Evolutionary conservation across 2,329 filamentous ascomycete genomes (phyloP).

Genomic region (Arthrobotrys pseudoclavata): DNA sequence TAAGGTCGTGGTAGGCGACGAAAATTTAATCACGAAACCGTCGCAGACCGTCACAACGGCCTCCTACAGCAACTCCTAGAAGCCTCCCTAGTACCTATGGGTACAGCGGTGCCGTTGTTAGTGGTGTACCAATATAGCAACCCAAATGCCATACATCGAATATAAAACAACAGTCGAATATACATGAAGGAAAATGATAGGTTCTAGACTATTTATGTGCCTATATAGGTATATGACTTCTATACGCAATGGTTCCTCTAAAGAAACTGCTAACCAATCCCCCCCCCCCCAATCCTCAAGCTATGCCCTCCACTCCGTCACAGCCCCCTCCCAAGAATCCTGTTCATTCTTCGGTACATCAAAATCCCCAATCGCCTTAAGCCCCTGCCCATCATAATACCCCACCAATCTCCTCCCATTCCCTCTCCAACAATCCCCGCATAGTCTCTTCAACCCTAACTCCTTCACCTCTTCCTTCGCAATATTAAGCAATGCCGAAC

Average conservation of each 20-base stretch:
- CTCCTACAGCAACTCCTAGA: too few relatives aligned
- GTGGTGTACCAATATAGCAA: too few relatives aligned
- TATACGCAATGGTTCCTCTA: background rate
- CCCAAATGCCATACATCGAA: too few relatives aligned
- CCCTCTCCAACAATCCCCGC: slow-evolving; percentile 44
- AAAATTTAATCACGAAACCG: too few relatives aligned
- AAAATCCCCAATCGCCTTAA: slow-evolving; percentile 34
- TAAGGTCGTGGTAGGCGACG: too few relatives aligned
- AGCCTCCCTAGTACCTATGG: too few relatives aligned
- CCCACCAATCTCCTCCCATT: slow-evolving; percentile 33
- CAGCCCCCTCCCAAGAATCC: slow-evolving; percentile 25
- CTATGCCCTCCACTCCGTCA: slow-evolving; percentile 26
- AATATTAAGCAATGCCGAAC: slow-evolving; percentile 21
- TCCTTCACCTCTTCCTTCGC: slow-evolving; percentile 36
- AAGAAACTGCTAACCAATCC: background rate
- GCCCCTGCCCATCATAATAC: slow-evolving; percentile 44
- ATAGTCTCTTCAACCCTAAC: slow-evolving; percentile 29
- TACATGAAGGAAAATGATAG: too few relatives aligned
- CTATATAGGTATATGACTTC: background rate
- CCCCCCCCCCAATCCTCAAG: background rate
- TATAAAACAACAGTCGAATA: too few relatives aligned
- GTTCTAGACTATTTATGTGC: too few relatives aligned
- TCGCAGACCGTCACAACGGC: too few relatives aligned
- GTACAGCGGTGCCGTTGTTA: too few relatives aligned
- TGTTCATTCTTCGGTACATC: slow-evolving; percentile 20